Conservation (phyloP, 129 eudicot genomes). For the Lactuca saligna region DNA sequence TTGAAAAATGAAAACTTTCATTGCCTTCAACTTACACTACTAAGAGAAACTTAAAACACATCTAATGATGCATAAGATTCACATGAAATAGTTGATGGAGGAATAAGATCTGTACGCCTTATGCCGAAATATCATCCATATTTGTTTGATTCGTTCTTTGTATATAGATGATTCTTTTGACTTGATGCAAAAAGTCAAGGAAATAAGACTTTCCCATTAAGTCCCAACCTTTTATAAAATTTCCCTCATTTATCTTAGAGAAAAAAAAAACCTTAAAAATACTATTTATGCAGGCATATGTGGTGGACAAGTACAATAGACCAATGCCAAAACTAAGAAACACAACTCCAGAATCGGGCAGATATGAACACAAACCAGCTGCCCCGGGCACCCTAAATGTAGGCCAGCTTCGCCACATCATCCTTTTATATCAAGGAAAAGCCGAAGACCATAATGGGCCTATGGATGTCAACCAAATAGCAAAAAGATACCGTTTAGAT, state of each 20-base stretch:
- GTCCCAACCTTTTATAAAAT: too few species aligned
- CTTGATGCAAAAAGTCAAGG: too few species aligned
- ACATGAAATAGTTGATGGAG: too few species aligned
- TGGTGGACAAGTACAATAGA: conserved; percentile 72
- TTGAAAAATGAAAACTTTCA: too few species aligned
- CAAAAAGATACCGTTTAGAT: conserved; percentile 58
- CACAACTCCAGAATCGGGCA: conserved; percentile 57
- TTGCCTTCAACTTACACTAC: too few species aligned
- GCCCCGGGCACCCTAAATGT: conserved; percentile 84
- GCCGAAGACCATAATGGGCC: conserved; percentile 72
- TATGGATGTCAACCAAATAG: conserved; percentile 62
- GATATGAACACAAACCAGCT: conserved; percentile 64
- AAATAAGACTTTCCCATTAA: too few species aligned
- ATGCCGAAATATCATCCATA: conserved; percentile 2
- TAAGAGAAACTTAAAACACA: too few species aligned
- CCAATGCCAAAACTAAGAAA: conserved; percentile 86
- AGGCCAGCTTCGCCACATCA: conserved; percentile 70
- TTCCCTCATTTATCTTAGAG: too few species aligned
- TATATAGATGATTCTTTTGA: not conserved
- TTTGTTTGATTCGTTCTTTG: not conserved
- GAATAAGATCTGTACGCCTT: not conserved
- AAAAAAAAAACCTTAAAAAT: not conserved
- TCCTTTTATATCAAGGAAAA: conserved; percentile 82
- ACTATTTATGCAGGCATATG: conserved; percentile 51
- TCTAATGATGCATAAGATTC: too few species aligned